phyloP scores from a whole-genome alignment of 2,329 filamentous ascomycete species.

The Fusarium veterinarium region DNA sequence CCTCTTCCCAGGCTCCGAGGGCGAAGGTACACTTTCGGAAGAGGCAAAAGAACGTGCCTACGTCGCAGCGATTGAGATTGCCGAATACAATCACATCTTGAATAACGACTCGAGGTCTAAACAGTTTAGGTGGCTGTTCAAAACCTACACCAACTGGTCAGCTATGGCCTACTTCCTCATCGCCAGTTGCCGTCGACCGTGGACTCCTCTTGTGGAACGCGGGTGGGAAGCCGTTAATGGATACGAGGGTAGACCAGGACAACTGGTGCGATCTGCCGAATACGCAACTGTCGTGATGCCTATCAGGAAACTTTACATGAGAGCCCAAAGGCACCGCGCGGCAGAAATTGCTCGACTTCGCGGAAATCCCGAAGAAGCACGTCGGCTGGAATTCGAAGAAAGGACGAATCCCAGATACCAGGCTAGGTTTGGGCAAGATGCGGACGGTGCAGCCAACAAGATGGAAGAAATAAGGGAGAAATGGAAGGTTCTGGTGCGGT shows the following conservation, averaged over 20 bases:
- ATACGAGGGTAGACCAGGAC: constrained; percentile 53
- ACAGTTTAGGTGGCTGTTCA: constrained; percentile 62
- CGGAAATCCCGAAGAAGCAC: constrained; percentile 60
- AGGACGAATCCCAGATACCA: constrained; percentile 55
- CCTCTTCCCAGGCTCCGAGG: constrained; percentile 68
- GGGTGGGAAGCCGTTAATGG: constrained; percentile 60
- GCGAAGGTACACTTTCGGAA: constrained; percentile 65
- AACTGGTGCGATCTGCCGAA: constrained; percentile 58
- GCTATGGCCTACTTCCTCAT: constrained; percentile 62
- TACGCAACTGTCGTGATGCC: constrained; percentile 65
- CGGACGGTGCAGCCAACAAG: constrained; percentile 58
- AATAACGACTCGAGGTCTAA: constrained; percentile 66
- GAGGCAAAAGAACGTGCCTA: constrained; percentile 77
- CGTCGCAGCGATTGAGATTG: constrained; percentile 77
- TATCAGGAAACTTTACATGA: constrained; percentile 64
- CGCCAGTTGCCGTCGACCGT: constrained; percentile 59
- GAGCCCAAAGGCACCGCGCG: constrained; percentile 63
- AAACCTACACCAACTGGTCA: constrained; percentile 64
- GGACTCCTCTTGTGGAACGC: constrained; percentile 62
- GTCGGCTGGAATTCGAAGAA: constrained; percentile 62
- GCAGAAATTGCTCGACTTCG: constrained; percentile 62
- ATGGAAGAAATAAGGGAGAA: constrained; percentile 60
- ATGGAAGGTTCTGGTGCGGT: constrained; percentile 63
- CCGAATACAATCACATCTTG: constrained; percentile 75
- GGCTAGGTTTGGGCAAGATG: constrained; percentile 60